Evolutionary conservation across 2,329 filamentous ascomycete species (phyloP).

Genomic region (Fusarium miscanthi): DNA sequence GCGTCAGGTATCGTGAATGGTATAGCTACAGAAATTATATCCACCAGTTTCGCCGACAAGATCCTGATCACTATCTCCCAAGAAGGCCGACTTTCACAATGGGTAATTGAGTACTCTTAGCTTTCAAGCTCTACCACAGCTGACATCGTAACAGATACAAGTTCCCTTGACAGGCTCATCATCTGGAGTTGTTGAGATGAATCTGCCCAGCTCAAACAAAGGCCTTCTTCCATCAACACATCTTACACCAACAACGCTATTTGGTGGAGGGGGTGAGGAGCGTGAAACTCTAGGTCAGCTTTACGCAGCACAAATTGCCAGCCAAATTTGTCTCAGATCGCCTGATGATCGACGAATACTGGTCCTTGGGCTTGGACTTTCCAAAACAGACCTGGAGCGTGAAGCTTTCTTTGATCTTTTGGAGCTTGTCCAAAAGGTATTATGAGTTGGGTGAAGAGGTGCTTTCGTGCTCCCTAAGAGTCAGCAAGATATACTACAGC

Average conservation of each 20-base stretch:
- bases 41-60: conserved; percentile 85
- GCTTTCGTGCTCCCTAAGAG: too few species aligned
- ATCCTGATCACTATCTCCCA: conserved; percentile 92
- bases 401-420: conserved; percentile 73
- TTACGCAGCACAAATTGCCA: conserved; percentile 89
- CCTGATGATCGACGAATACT: conserved; percentile 71
- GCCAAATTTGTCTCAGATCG: conserved; percentile 76
- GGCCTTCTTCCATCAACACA: conserved; percentile 79
- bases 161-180: conserved; percentile 79
- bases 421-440: conserved; percentile 69
- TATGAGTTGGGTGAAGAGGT: conserved; percentile 49
- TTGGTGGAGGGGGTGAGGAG: conserved; percentile 83
- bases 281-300: conserved; percentile 88
- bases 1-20: conserved; percentile 73
- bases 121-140: neutral
- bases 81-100: conserved; percentile 86
- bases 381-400: conserved; percentile 60
- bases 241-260: conserved; percentile 85
- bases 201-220: conserved; percentile 58
- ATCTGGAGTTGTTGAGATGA: conserved; percentile 71
- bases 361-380: conserved; percentile 70
- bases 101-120: conserved; percentile 66
- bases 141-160: conserved; percentile 68
- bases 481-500: too few species aligned
- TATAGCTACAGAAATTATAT: conserved; percentile 76